Evolutionary conservation across 1,284 basidiomycete species (phyloP).

Genomic region (Marasmius sp.): DNA sequence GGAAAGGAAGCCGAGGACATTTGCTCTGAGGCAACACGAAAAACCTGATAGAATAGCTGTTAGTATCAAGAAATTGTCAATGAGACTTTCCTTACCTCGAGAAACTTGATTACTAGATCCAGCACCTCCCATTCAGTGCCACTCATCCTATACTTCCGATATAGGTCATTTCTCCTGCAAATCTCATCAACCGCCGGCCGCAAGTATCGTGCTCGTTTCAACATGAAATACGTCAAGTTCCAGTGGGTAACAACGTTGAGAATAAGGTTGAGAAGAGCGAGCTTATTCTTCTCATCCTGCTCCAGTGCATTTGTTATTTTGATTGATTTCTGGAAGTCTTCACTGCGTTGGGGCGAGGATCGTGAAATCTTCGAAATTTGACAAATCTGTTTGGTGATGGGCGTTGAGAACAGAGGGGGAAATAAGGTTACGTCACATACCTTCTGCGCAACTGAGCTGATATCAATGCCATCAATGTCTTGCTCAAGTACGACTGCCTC

Average conservation of each 20-base stretch:
- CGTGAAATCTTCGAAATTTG: slow-evolving; percentile 2
- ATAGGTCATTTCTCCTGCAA: background rate
- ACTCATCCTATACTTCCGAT: background rate
- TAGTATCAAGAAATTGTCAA: background rate
- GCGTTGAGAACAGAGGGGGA: background rate
- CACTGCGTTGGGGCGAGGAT: background rate
- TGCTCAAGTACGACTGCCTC: background rate
- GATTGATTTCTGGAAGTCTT: slow-evolving; percentile 1
- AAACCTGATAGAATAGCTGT: background rate
- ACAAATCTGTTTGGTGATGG: background rate
- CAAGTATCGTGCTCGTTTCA: background rate
- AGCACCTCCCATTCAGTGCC: background rate
- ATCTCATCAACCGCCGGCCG: background rate
- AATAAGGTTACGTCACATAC: background rate
- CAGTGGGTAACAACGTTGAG: background rate
- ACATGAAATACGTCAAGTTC: background rate
- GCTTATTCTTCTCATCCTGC: background rate
- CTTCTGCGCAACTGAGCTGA: background rate
- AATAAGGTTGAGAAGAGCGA: background rate
- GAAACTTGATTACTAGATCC: background rate
- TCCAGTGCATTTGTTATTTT: background rate
- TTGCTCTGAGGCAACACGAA: background rate
- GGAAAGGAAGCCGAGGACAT: background rate
- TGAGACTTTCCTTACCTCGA: background rate
- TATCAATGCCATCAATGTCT: background rate